phyloP scores from a whole-genome alignment of 2,329 filamentous ascomycete species.

The Onygena corvina region DNA sequence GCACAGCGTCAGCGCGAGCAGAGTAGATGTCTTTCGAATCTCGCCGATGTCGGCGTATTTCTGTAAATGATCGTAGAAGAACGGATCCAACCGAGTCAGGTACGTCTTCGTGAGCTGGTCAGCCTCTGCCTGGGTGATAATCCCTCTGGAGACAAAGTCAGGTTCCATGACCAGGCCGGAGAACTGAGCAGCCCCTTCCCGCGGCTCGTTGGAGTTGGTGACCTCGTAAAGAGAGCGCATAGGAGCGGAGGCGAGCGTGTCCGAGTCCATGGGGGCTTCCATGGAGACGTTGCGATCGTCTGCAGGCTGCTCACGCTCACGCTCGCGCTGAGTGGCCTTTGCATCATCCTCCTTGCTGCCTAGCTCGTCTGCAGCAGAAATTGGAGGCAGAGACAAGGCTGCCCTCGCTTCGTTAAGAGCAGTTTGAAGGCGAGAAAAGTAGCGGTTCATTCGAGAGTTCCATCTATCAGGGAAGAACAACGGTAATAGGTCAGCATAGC shows the following conservation, averaged over 20 bases:
- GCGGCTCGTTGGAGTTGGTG: constrained; percentile 33
- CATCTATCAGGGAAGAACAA: constrained; percentile 5
- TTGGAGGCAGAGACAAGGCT: constrained; percentile 10
- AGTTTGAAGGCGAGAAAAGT: constrained; percentile 10
- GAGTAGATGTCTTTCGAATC: constrained; percentile 21
- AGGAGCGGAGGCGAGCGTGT: constrained; percentile 31
- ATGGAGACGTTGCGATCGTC: too few species aligned
- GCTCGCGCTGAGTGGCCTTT: constrained; percentile 8
- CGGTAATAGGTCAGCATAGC: background rate
- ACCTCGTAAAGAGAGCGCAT: constrained; percentile 42
- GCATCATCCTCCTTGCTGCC: background rate
- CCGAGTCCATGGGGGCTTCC: constrained; percentile 7
- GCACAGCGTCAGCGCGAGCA: constrained; percentile 38
- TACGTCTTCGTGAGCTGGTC: constrained; percentile 32
- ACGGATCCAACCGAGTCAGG: constrained; percentile 33
- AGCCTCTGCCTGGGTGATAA: constrained; percentile 31
- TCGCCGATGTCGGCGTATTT: constrained; percentile 11
- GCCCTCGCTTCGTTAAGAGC: constrained; percentile 12
- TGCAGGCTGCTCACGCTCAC: constrained; percentile 6
- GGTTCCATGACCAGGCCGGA: constrained; percentile 34
- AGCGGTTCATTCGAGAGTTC: constrained; percentile 11
- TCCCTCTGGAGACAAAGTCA: constrained; percentile 35
- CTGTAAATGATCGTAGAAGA: constrained; percentile 26
- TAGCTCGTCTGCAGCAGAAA: constrained; percentile 5
- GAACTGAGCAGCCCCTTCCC: constrained; percentile 24